phyloP scores from a whole-genome alignment of 192 early-diverging fungal genomes.

The Linnemannia exigua region DNA sequence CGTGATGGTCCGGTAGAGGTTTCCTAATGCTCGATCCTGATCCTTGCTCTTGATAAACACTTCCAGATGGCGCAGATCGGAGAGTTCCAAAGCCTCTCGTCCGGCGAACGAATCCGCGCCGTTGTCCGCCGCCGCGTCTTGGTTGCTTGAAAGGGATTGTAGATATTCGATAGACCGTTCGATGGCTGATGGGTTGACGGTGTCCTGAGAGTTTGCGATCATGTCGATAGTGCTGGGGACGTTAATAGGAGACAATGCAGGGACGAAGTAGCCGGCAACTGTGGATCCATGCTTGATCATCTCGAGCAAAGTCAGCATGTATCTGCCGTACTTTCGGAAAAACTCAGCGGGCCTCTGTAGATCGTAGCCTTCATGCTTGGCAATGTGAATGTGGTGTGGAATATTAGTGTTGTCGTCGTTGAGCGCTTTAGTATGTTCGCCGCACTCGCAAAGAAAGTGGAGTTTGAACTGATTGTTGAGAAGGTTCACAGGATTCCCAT shows the following conservation, averaged over 20 bases:
- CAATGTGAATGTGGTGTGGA: not conserved
- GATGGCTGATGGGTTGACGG: not conserved
- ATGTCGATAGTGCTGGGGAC: not conserved
- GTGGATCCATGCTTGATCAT: not conserved
- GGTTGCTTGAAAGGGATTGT: not conserved
- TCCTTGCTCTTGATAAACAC: not conserved
- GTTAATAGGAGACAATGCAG: not conserved
- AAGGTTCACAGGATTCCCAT: not conserved
- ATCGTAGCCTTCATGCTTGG: constrained; percentile 2
- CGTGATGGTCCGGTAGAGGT: not conserved
- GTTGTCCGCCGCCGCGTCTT: not conserved
- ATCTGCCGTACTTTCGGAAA: not conserved
- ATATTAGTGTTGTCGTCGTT: not conserved
- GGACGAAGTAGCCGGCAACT: not conserved
- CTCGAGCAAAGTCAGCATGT: constrained; percentile 9
- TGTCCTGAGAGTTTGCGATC: not conserved
- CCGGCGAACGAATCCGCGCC: not conserved
- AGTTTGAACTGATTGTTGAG: not conserved
- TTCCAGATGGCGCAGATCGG: not conserved
- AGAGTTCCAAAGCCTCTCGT: not conserved
- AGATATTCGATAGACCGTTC: not conserved
- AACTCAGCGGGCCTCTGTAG: not conserved
- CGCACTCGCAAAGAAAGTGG: constrained; percentile 9
- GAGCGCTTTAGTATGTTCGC: not conserved
- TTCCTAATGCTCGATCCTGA: not conserved